Evolutionary conservation across 768 basidiomycete species (phyloP), one percentile per base, ranked within the genome.

Genomic region (Hericium coralloides): DNA sequence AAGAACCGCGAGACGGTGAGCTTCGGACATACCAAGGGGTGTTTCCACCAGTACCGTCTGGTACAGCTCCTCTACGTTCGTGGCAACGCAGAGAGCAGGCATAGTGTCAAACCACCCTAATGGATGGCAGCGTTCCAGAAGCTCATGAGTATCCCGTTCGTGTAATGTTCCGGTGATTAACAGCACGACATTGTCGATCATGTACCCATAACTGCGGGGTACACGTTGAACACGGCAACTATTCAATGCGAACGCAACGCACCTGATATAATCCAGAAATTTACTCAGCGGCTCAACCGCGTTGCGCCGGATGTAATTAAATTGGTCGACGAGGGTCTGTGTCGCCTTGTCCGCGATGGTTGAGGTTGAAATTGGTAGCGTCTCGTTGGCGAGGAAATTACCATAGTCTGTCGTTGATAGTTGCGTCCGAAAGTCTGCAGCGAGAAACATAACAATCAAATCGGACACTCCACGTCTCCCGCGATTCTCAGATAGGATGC

Each of bases 171-270:
- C 97, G 15, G 97, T 95, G 60, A 98, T 99, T 66, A 99, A 80
- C 54, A 99, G 80, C 58, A 99, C 87, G 66, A 99, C 90, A 70
- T 99, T 99, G 82, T 99, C 97, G 68, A 99, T 98, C 97, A 99
- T 99, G 74, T 98, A 99, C 31, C 85, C 93, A 69, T 97, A 97
- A 48, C 94, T 97, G 70, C 59, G 52, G 53, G 25, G 3, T 31
- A 18, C 38, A 23, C 25, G 31, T 23, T 12, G 23, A 18, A 2
- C 22, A 36, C 12, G n/a, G 38, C 39, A 31, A 12, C 3, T 31
- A 20, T 31, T 52, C 23, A 49, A 12, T 17, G 49, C 7, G 17
- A 31, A 26, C 12, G 36, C 23, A 17, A 80, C 91, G 63, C 73
- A 98, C 89, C 95, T 98, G 73, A 99, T 91, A 70, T 98, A 99